Evolutionary conservation across 202 grass and related monocot genomes (phyloP).

Genomic region (Panicum virgatum): DNA sequence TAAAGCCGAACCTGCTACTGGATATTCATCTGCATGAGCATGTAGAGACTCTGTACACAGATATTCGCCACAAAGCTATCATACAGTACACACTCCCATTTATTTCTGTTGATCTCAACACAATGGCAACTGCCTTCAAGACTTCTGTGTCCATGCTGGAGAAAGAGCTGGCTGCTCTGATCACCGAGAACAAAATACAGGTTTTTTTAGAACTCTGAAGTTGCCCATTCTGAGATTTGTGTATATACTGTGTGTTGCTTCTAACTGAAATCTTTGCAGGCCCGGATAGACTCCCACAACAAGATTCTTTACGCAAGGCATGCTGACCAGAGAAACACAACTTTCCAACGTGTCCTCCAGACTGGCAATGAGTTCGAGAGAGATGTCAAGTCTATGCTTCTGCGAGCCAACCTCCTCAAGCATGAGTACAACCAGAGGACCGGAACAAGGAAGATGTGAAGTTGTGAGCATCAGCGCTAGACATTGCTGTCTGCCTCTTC

Average conservation of each 20-base stretch:
- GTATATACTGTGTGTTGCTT: not conserved
- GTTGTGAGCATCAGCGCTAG: not conserved
- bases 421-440: slow-evolving; percentile 64
- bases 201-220: slow-evolving; percentile 31
- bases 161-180: slow-evolving; percentile 90
- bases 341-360: slow-evolving; percentile 82
- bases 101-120: slow-evolving; percentile 91
- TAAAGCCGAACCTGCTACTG: slow-evolving; percentile 84
- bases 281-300: slow-evolving; percentile 97
- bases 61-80: slow-evolving; percentile 98
- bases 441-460: slow-evolving; percentile 66
- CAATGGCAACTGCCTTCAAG: slow-evolving; percentile 88
- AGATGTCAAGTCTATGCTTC: slow-evolving; percentile 79
- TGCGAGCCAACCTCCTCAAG: slow-evolving; percentile 91
- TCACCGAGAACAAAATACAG: slow-evolving; percentile 87
- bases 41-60: slow-evolving; percentile 75
- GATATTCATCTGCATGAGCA: slow-evolving; percentile 91
- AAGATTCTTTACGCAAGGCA: slow-evolving; percentile 99
- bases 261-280: slow-evolving; percentile 54
- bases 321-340: slow-evolving; percentile 92
- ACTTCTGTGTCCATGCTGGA: slow-evolving; percentile 72
- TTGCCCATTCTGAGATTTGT: not conserved
- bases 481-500: not conserved
- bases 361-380: slow-evolving; percentile 81
- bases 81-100: slow-evolving; percentile 96